These are phyloP conservation scores for Fusarium nematophilum DNA, from an alignment of 2,329 filamentous ascomycete species.

Conservation along the genomic window DNA sequence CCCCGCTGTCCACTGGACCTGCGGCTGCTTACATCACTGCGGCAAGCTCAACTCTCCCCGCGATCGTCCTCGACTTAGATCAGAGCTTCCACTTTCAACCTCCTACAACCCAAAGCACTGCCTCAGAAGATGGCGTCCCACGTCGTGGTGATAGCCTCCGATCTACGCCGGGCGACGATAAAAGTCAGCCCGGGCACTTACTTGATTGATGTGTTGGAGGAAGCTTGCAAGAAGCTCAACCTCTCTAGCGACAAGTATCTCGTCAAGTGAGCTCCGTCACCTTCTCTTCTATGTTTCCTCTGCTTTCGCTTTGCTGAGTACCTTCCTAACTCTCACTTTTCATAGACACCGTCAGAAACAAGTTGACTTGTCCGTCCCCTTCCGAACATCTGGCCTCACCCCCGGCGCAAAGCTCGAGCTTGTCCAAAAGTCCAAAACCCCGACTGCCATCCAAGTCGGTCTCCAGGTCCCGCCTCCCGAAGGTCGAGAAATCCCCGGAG, in stretches of 20 bases:
- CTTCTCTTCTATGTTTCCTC: not conserved
- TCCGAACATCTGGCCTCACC: slow-evolving; percentile 83
- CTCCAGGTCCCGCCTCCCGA: slow-evolving; percentile 84
- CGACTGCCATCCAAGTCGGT: slow-evolving; percentile 88
- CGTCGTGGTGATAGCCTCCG: slow-evolving; percentile 86
- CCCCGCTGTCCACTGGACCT: slow-evolving; percentile 22
- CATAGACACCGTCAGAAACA: slow-evolving; percentile 84
- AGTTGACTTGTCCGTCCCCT: slow-evolving; percentile 85
- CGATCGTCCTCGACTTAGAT: slow-evolving; percentile 11
- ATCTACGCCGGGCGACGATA: slow-evolving; percentile 80
- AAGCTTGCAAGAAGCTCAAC: slow-evolving; percentile 87
- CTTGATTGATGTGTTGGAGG: slow-evolving; percentile 84
- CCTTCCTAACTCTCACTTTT: not conserved
- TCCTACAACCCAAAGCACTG: not conserved
- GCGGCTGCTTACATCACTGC: slow-evolving; percentile 36
- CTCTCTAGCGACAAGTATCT: slow-evolving; percentile 78
- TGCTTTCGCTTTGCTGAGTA: not conserved
- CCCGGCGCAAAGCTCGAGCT: slow-evolving; percentile 94
- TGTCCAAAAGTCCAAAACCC: slow-evolving; percentile 85
- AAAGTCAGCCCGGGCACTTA: slow-evolving; percentile 86
- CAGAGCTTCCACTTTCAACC: slow-evolving; percentile 1
- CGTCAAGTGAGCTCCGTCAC: slow-evolving; percentile 72
- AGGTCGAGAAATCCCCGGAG: slow-evolving; percentile 69
- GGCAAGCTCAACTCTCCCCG: slow-evolving; percentile 25
- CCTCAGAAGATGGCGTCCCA: slow-evolving; percentile 78